Evolutionary conservation across 2,329 filamentous ascomycete genomes (phyloP).

Genomic region (Aspergillus quadrilineatus): DNA sequence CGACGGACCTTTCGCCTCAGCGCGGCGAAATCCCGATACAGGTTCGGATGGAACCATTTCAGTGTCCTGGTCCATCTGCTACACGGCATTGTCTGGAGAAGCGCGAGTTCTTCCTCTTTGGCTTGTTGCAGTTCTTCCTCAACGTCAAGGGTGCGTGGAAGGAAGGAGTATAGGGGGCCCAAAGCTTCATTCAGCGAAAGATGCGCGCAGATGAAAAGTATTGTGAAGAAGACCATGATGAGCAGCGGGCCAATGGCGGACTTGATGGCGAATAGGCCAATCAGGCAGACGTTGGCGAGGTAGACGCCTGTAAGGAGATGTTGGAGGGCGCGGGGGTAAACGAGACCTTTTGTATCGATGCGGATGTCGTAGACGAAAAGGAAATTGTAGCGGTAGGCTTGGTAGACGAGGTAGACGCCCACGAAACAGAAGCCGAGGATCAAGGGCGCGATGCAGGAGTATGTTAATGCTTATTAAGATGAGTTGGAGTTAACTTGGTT

Average conservation of each 20-base stretch:
- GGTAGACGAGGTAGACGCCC: conserved; percentile 76
- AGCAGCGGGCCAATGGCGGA: conserved; percentile 64
- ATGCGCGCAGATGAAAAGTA: conserved; percentile 75
- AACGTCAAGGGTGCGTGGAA: conserved; percentile 68
- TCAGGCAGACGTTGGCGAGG: conserved; percentile 76
- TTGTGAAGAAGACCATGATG: conserved; percentile 71
- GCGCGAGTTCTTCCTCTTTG: conserved; percentile 29
- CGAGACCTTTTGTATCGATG: conserved; percentile 83
- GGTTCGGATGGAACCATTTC: conserved; percentile 66
- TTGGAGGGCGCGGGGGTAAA: conserved; percentile 81
- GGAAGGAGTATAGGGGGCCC: conserved; percentile 56
- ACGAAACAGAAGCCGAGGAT: conserved; percentile 78
- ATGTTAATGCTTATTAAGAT: conserved; percentile 66
- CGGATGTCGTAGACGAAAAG: conserved; percentile 79
- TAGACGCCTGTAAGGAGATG: conserved; percentile 84
- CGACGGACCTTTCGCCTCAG: conserved; percentile 68
- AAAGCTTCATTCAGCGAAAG: conserved; percentile 52
- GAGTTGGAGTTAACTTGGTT: not conserved
- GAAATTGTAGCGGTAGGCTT: conserved; percentile 87
- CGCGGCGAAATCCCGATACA: conserved; percentile 71
- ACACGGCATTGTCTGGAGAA: not conserved
- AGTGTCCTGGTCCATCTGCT: conserved; percentile 26
- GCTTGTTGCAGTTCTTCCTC: conserved; percentile 50
- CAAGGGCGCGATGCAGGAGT: conserved; percentile 82
- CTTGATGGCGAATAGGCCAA: conserved; percentile 77